Evolutionary conservation across 139 green algal species (phyloP), one percentile per base, ranked within the genome.

Genomic region (Asterochloris sp.): DNA sequence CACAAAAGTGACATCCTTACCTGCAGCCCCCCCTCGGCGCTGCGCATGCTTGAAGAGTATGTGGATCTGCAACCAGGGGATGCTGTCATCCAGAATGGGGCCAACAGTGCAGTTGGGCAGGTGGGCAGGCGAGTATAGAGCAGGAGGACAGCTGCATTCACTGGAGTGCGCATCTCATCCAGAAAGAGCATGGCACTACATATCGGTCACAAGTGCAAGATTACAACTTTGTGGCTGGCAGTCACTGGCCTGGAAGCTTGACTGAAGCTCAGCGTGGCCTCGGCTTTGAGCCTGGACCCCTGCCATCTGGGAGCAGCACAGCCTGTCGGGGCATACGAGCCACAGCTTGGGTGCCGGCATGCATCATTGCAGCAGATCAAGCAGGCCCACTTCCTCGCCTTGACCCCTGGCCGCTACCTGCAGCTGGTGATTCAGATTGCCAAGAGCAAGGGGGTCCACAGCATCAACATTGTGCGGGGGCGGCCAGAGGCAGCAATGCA

Each of bases 61-160:
- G 90, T 94, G 47, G n/a, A 90, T 11, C 90, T 98, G 80, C 12
- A 89, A 24, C 66, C 78, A 10, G 95, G 95, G 11, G 94, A 98
- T 82, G 91, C 94, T 0, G 85, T 99, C 11, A 85, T 98, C n/a
- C 95, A 98, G 83, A 98, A 97, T 80, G 95, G 93, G 0, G 95
- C 90, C 21, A 98, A 90, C 74, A 96, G 91, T 79, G 86, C 89
- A 16, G 95, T 98, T 12, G 95, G 95, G 0, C 88, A 93, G 89
- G 91, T 95, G 84, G 0, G 84, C 38, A 54, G 38, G 38, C 38
- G 6, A 54, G 38, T 54, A 54, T 6, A 54, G 38, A 6, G 38
- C 6, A 6, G 73, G 61, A 26, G 66, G 19, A 26, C 66, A 71
- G 17, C 21, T 71, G 4, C 21, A 26, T 71, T 8, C 21, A 23